Evolutionary conservation across 164 flowering plant genomes (phyloP).

Genomic region (Stephania yunnanensis): DNA sequence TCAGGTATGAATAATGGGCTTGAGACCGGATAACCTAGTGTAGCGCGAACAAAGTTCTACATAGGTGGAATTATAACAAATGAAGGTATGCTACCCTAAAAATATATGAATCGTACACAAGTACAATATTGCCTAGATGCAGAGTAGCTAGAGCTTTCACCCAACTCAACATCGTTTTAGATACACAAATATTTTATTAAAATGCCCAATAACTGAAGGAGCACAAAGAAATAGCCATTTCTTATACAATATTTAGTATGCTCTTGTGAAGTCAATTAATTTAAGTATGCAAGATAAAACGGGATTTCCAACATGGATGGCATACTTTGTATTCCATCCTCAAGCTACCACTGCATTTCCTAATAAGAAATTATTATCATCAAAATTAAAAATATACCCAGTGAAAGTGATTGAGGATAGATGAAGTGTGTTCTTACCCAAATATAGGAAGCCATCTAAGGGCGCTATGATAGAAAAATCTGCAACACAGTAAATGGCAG

Average conservation of each 20-base stretch:
- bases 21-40: too few species aligned
- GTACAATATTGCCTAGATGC: too few species aligned
- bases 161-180: too few species aligned
- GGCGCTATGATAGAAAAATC: constrained; percentile 98
- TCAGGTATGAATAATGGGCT: too few species aligned
- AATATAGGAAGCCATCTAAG: constrained; percentile 80
- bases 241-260: background rate
- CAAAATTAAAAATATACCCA: background rate
- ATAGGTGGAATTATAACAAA: too few species aligned
- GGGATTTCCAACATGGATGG: background rate
- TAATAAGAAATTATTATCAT: background rate
- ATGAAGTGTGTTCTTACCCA: constrained; percentile 51
- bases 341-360: background rate
- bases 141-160: background rate
- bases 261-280: background rate
- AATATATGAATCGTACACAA: too few species aligned
- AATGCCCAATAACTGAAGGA: background rate
- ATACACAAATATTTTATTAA: too few species aligned
- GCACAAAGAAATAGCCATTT: background rate
- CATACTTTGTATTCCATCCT: background rate
- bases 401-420: background rate
- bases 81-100: too few species aligned
- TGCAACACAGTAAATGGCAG: constrained; percentile 26
- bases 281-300: background rate
- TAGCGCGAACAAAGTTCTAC: too few species aligned